phyloP scores from a whole-genome alignment of 257 asterid species.

The Mitragyna speciosa region DNA sequence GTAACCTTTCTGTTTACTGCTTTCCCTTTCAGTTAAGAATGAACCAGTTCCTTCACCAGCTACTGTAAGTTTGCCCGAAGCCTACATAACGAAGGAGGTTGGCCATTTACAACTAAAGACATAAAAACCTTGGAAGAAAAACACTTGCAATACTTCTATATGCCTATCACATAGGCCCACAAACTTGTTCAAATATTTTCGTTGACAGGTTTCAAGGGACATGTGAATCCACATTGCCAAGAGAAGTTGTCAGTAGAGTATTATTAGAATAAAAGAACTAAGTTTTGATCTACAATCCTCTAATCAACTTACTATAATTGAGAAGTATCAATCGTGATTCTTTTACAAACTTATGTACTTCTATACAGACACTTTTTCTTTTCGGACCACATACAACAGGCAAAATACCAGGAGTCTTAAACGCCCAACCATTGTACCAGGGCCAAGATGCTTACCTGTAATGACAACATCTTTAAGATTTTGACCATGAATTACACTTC shows the following conservation, averaged over 20 bases:
- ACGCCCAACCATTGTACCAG: background rate
- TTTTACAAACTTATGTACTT: background rate
- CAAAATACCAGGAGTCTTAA: background rate
- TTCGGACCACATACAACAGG: background rate
- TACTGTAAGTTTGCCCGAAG: background rate
- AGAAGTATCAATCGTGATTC: background rate
- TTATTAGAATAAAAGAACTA: background rate
- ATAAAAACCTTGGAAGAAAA: too few species aligned
- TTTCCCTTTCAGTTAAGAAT: background rate
- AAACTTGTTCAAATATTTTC: background rate
- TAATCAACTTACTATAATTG: background rate
- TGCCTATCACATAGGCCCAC: background rate
- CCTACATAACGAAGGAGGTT: background rate
- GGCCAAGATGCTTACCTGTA: slow-evolving; percentile 58
- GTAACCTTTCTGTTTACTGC: background rate
- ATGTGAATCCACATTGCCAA: background rate
- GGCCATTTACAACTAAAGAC: too few species aligned
- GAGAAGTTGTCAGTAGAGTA: background rate
- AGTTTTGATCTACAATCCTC: background rate
- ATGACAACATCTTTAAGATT: slow-evolving; percentile 92
- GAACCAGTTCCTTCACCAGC: background rate
- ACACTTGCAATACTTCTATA: background rate
- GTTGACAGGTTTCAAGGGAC: background rate
- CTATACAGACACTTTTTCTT: background rate
- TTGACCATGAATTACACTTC: slow-evolving; percentile 95